Evolutionary conservation across 176 grass and related monocot genomes (phyloP).

Genomic region (Poa annua): DNA sequence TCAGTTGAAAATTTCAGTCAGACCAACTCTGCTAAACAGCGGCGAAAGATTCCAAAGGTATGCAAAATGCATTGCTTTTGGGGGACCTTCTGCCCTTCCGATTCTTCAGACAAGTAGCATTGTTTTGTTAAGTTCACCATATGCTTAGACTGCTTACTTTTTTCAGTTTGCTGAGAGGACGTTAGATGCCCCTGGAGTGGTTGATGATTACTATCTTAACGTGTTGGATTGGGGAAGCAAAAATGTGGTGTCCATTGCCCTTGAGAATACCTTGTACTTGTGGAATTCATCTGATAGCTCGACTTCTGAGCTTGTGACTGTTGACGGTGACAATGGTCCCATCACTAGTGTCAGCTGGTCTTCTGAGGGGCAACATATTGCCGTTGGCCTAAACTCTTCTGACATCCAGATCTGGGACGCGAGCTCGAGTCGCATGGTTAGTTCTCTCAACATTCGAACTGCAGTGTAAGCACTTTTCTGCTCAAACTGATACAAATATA

Average conservation of each 20-base stretch:
- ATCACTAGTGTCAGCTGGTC: slow-evolving; percentile 68
- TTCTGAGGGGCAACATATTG: slow-evolving; percentile 55
- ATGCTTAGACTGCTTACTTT: slow-evolving; percentile 29
- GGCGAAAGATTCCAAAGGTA: slow-evolving; percentile 60
- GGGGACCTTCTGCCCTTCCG: background rate
- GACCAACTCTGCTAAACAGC: slow-evolving; percentile 37
- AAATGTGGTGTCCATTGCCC: slow-evolving; percentile 61
- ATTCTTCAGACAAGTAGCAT: slow-evolving; percentile 21
- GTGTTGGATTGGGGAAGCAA: slow-evolving; percentile 63
- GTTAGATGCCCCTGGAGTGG: slow-evolving; percentile 55
- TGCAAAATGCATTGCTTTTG: slow-evolving; percentile 5
- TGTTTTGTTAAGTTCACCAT: slow-evolving; percentile 17
- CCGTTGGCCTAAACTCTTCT: slow-evolving; percentile 62
- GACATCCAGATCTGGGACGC: slow-evolving; percentile 64
- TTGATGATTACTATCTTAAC: slow-evolving; percentile 70
- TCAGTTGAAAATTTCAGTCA: slow-evolving; percentile 27
- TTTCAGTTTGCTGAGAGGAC: slow-evolving; percentile 57
- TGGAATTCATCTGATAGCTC: slow-evolving; percentile 56
- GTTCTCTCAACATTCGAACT: slow-evolving; percentile 19
- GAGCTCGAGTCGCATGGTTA: slow-evolving; percentile 49
- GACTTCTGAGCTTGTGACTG: slow-evolving; percentile 54
- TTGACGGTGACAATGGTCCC: slow-evolving; percentile 55
- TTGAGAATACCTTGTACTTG: slow-evolving; percentile 60
- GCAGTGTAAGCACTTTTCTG: background rate
- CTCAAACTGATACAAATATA: slow-evolving; percentile 16